Conservation (phyloP, 1,139 yeast species). For the Protomyces inundatus region DNA sequence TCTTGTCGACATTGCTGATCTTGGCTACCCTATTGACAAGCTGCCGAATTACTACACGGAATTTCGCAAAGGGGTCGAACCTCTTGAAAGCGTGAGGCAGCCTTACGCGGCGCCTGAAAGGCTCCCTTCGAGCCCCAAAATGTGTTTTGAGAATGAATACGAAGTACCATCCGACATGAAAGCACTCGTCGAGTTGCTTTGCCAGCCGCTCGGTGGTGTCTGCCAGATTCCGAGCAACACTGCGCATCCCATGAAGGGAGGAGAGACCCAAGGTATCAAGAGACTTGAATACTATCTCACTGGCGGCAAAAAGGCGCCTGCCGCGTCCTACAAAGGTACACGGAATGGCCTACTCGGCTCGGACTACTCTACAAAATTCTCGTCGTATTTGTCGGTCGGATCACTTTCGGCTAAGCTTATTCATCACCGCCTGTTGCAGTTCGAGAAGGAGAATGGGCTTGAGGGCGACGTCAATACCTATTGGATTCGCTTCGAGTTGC, state of each 20-base stretch:
- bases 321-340: slow-evolving; percentile 19
- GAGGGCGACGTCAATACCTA: slow-evolving; percentile 21
- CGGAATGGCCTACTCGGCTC: slow-evolving; percentile 21
- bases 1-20: slow-evolving; percentile 10
- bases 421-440: slow-evolving; percentile 14
- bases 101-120: slow-evolving; percentile 13
- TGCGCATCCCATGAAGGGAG: slow-evolving; percentile 24
- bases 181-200: slow-evolving; percentile 5
- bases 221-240: not conserved
- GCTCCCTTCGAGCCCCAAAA: slow-evolving; percentile 1
- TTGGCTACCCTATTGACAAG: slow-evolving; percentile 12
- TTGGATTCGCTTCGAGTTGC: slow-evolving; percentile 23
- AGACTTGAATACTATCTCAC: slow-evolving; percentile 12
- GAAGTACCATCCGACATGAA: slow-evolving; percentile 12
- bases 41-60: slow-evolving; percentile 21
- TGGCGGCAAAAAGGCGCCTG: slow-evolving; percentile 19
- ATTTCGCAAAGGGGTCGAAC: slow-evolving; percentile 22
- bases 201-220: slow-evolving; percentile 19
- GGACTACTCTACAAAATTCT: slow-evolving; percentile 24
- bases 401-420: slow-evolving; percentile 8
- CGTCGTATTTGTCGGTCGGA: slow-evolving; percentile 19
- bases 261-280: slow-evolving; percentile 6
- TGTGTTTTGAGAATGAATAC: slow-evolving; percentile 1
- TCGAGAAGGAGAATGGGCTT: slow-evolving; percentile 7
- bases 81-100: slow-evolving; percentile 4